Percentiles rank a stretch among this genome's conserved stretches.
phyloP scores from a whole-genome alignment of 352 stramenopile species.

The Phytopythium delawarense region DNA sequence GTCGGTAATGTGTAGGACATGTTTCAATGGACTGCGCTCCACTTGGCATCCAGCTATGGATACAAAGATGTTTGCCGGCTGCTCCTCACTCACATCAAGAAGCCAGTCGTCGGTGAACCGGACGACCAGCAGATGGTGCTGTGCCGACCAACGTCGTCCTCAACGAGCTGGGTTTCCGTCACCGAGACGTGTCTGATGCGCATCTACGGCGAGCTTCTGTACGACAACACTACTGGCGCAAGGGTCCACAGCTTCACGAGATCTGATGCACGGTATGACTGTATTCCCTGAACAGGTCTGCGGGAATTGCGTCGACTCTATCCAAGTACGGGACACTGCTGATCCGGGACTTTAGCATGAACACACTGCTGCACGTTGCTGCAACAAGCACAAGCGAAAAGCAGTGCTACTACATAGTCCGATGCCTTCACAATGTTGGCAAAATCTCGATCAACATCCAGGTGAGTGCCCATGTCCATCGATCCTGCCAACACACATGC shows the following conservation, averaged over 20 bases:
- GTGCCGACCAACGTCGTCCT: slow-evolving; percentile 27
- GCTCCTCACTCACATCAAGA: slow-evolving; percentile 20
- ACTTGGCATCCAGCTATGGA: slow-evolving; percentile 37
- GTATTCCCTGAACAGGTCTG: slow-evolving; percentile 18
- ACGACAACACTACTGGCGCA: slow-evolving; percentile 4
- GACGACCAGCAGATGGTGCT: slow-evolving; percentile 30
- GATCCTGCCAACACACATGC: neutral
- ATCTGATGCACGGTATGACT: neutral
- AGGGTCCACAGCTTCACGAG: neutral
- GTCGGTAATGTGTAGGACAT: slow-evolving; percentile 19
- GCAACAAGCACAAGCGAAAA: slow-evolving; percentile 31
- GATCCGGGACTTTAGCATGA: slow-evolving; percentile 55
- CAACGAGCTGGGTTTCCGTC: slow-evolving; percentile 39
- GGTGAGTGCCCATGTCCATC: slow-evolving; percentile 10
- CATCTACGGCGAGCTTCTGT: slow-evolving; percentile 50
- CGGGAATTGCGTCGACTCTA: slow-evolving; percentile 25
- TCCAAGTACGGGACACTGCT: slow-evolving; percentile 42
- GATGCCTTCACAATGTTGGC: slow-evolving; percentile 32
- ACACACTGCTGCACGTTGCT: slow-evolving; percentile 48
- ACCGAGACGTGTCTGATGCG: slow-evolving; percentile 32
- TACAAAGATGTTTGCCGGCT: slow-evolving; percentile 39
- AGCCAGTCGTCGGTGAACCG: slow-evolving; percentile 15
- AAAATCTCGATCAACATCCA: slow-evolving; percentile 37
- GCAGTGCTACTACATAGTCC: slow-evolving; percentile 44
- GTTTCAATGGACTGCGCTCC: slow-evolving; percentile 36